Conservation (phyloP, 2,329 filamentous ascomycete species). For the Zelopaecilomyces penicillatus region DNA sequence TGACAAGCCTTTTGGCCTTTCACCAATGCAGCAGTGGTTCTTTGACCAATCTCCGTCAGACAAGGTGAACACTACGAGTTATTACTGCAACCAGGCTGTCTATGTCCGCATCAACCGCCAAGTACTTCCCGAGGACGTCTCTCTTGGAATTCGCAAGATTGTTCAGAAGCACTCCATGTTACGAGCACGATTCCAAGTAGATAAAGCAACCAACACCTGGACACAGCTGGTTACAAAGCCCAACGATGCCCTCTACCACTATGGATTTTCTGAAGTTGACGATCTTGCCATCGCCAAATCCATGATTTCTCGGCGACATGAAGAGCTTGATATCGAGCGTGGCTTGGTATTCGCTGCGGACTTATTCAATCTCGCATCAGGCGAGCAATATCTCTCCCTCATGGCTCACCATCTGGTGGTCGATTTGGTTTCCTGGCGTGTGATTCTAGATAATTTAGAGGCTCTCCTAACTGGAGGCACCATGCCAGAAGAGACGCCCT, state of each 20-base stretch:
- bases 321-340: slow-evolving; percentile 1
- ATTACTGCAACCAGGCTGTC: not conserved
- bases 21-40: not conserved
- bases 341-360: slow-evolving; percentile 6
- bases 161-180: slow-evolving; percentile 9
- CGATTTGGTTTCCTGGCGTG: slow-evolving; percentile 34
- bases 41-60: not conserved
- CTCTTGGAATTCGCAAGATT: not conserved
- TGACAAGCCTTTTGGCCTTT: not conserved
- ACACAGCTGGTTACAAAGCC: not conserved
- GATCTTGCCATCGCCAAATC: not conserved
- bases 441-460: slow-evolving; percentile 33
- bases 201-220: not conserved
- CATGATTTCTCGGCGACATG: slow-evolving; percentile 4
- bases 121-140: too few species aligned
- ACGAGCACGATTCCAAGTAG: slow-evolving; percentile 4
- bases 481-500: not conserved
- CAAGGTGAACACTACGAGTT: not conserved
- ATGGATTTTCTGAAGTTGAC: not conserved
- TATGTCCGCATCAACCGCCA: too few species aligned
- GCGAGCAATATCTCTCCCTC: slow-evolving; percentile 19
- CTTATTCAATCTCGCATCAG: not conserved
- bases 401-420: slow-evolving; percentile 26
- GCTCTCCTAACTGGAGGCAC: slow-evolving; percentile 19
- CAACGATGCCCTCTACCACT: slow-evolving; percentile 2